A percentile compares a stretch with the other conserved stretches of the same genome.
Evolutionary conservation across 148 eudicot genomes (phyloP).

Genomic region (Nepenthes mirabilis): DNA sequence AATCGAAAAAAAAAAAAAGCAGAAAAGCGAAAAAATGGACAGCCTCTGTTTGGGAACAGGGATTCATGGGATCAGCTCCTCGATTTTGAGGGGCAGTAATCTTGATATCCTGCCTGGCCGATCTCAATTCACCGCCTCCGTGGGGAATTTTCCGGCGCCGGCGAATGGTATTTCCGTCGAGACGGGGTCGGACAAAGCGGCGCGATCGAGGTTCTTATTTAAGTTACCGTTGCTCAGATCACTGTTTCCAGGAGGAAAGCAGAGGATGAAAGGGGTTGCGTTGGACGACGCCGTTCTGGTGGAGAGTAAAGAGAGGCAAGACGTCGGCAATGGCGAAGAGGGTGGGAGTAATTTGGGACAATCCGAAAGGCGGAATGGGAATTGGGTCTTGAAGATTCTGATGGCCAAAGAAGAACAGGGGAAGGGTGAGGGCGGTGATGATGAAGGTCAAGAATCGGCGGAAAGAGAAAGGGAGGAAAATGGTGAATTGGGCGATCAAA

Average conservation of each 20-base stretch:
- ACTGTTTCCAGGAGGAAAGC: constrained; percentile 29
- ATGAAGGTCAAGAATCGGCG: constrained; percentile 9
- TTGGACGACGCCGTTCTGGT: constrained; percentile 49
- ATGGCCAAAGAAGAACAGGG: constrained; percentile 38
- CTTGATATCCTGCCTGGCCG: constrained; percentile 22
- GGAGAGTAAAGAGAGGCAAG: constrained; percentile 18
- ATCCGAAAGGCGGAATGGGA: constrained; percentile 24
- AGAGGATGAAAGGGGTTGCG: constrained; percentile 23
- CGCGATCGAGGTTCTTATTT: constrained; percentile 44
- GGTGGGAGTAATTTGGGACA: background rate
- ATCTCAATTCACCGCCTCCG: constrained; percentile 19
- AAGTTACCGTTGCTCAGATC: constrained; percentile 51
- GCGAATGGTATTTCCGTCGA: constrained; percentile 15
- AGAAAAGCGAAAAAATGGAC: constrained; percentile 34
- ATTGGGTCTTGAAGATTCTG: constrained; percentile 80
- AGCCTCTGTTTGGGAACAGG: constrained; percentile 48
- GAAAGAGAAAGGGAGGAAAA: constrained; percentile 8
- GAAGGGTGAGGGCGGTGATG: constrained; percentile 8
- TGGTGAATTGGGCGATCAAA: constrained; percentile 14
- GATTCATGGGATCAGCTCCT: constrained; percentile 33
- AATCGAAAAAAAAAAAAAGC: no score
- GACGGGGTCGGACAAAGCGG: constrained; percentile 8
- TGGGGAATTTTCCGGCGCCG: constrained; percentile 17
- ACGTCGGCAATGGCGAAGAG: constrained; percentile 16
- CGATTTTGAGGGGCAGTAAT: constrained; percentile 21